phyloP scores from a whole-genome alignment of 2,329 filamentous ascomycete species.

The Colletotrichum liaoningense region DNA sequence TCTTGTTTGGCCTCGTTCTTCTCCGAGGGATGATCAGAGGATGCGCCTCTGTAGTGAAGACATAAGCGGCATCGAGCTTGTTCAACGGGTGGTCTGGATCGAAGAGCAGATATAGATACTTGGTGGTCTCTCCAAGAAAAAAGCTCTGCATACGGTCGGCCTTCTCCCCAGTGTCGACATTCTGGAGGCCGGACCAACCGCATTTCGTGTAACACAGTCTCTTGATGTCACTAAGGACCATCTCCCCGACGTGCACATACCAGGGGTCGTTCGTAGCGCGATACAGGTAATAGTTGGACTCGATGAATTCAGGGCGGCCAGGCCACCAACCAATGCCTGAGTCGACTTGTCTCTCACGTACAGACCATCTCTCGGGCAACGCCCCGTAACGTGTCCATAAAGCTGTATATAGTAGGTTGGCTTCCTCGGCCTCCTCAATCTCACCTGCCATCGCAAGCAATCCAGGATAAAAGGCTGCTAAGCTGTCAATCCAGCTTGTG shows the following conservation, averaged over 20 bases:
- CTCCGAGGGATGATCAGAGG: conserved; percentile 82
- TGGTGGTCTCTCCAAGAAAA: conserved; percentile 95
- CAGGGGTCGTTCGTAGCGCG: conserved; percentile 93
- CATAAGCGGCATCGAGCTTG: conserved; percentile 84
- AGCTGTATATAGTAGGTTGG: conserved; percentile 90
- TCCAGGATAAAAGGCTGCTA: conserved; percentile 95
- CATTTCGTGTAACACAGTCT: conserved; percentile 90
- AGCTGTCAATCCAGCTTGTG: conserved; percentile 94
- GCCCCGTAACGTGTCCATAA: conserved; percentile 96
- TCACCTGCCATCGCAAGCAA: conserved; percentile 88
- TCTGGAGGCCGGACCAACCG: conserved; percentile 91
- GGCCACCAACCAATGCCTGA: conserved; percentile 94
- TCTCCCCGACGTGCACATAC: conserved; percentile 96
- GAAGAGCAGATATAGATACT: conserved; percentile 94
- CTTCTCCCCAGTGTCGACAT: conserved; percentile 85
- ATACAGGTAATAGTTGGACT: conserved; percentile 97
- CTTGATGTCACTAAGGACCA: conserved; percentile 90
- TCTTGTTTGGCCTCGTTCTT: conserved; percentile 39
- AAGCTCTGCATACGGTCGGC: conserved; percentile 99
- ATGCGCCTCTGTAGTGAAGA: conserved; percentile 97
- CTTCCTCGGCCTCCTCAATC: conserved; percentile 89
- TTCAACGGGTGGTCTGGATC: conserved; percentile 89
- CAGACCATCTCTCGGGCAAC: conserved; percentile 93
- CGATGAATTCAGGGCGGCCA: conserved; percentile 94
- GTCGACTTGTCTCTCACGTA: conserved; percentile 85